Evolutionary conservation across 768 basidiomycete genomes (phyloP).

Genomic region (Panellus pusillus): DNA sequence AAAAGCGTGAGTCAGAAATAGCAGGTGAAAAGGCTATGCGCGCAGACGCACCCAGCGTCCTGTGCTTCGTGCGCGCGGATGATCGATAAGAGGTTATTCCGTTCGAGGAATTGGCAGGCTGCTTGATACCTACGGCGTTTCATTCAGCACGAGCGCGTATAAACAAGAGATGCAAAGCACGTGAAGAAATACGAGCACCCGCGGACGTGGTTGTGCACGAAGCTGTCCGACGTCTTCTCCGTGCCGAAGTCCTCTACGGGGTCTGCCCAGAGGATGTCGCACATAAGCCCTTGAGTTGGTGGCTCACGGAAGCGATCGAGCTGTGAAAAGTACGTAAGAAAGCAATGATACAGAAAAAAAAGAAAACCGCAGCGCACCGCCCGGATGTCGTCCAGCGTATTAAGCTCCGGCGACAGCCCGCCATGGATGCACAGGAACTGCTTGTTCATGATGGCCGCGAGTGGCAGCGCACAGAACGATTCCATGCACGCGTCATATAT

Average conservation of each 20-base stretch:
- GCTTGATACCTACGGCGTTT: slow-evolving; percentile 76
- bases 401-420: slow-evolving; percentile 93
- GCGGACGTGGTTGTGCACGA: slow-evolving; percentile 93
- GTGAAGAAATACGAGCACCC: slow-evolving; percentile 95
- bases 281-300: slow-evolving; percentile 96
- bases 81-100: slow-evolving; percentile 94
- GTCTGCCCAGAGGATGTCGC: slow-evolving; percentile 97
- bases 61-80: slow-evolving; percentile 98
- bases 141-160: not conserved
- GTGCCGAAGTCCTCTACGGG: slow-evolving; percentile 96
- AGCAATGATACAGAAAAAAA: not conserved
- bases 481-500: slow-evolving; percentile 98
- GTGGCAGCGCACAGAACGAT: slow-evolving; percentile 91
- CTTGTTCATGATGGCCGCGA: slow-evolving; percentile 98
- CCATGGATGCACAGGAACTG: slow-evolving; percentile 99
- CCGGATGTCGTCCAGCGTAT: slow-evolving; percentile 93
- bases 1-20: not conserved
- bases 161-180: slow-evolving; percentile 27
- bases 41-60: slow-evolving; percentile 80
- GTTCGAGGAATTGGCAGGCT: slow-evolving; percentile 94
- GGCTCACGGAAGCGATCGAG: slow-evolving; percentile 98
- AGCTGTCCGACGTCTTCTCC: slow-evolving; percentile 89
- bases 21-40: not conserved
- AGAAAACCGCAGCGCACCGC: slow-evolving; percentile 49
- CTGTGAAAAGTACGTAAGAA: slow-evolving; percentile 37